Conservation (phyloP, 2,329 filamentous ascomycete genomes). For the Dactylonectria estremocensis region DNA sequence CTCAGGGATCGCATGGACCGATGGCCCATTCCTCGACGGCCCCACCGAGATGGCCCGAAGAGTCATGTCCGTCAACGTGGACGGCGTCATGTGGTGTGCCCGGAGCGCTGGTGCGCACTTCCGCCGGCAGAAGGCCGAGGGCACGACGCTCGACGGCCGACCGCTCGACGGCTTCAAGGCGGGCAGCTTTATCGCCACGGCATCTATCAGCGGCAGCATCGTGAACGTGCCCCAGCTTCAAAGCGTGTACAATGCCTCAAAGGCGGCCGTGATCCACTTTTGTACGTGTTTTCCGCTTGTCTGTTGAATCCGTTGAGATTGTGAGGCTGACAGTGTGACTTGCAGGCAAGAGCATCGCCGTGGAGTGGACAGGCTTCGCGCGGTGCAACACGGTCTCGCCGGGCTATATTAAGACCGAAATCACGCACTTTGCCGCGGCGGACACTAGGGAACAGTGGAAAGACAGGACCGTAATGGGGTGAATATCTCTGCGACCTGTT, state of each 20-base stretch:
- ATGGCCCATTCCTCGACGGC: slow-evolving; percentile 78
- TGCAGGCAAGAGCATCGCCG: slow-evolving; percentile 77
- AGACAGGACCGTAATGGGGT: slow-evolving; percentile 85
- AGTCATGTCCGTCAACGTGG: slow-evolving; percentile 80
- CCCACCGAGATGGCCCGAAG: slow-evolving; percentile 75
- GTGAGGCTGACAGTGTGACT: slow-evolving; percentile 13
- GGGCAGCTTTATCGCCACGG: slow-evolving; percentile 84
- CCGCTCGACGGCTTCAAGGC: slow-evolving; percentile 72
- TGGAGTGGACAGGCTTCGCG: slow-evolving; percentile 85
- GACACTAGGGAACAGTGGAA: slow-evolving; percentile 82
- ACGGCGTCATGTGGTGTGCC: slow-evolving; percentile 85
- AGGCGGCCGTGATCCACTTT: slow-evolving; percentile 74
- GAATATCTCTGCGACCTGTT: slow-evolving; percentile 45
- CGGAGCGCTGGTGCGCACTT: slow-evolving; percentile 79
- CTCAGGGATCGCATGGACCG: slow-evolving; percentile 81
- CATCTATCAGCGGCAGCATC: slow-evolving; percentile 84
- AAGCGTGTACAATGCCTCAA: slow-evolving; percentile 81
- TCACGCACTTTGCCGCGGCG: slow-evolving; percentile 74
- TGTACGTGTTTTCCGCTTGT: slow-evolving; percentile 57
- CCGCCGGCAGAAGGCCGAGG: slow-evolving; percentile 78
- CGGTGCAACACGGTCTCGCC: slow-evolving; percentile 81
- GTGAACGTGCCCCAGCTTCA: slow-evolving; percentile 84
- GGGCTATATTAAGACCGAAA: slow-evolving; percentile 83
- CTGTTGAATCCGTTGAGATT: background rate
- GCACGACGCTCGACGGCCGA: slow-evolving; percentile 74